Conservation (phyloP, 2,329 filamentous ascomycete genomes). For the Emericellopsis cladophorae region DNA sequence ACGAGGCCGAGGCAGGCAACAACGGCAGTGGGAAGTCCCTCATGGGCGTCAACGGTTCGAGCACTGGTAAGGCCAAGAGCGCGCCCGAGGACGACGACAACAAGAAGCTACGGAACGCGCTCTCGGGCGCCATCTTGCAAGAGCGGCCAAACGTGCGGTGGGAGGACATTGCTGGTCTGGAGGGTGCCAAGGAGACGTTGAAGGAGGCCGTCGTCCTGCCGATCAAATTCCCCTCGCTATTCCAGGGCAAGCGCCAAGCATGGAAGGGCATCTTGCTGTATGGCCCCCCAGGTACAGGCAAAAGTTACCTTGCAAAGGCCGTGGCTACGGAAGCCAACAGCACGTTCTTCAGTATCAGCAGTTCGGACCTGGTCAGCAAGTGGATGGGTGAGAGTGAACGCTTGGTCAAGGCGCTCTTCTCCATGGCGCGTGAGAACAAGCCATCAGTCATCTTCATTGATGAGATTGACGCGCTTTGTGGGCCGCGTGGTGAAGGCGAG, state of each 20-base stretch:
- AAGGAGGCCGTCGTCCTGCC: conserved; percentile 97
- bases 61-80: conserved; percentile 48
- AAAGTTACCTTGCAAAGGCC: conserved; percentile 93
- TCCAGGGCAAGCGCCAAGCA: conserved; percentile 89
- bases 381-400: conserved; percentile 99
- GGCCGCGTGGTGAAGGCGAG: conserved; percentile 85
- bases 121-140: conserved; percentile 83
- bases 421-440: conserved; percentile 95
- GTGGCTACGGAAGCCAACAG: conserved; percentile 98
- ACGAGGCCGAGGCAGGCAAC: conserved; percentile 61
- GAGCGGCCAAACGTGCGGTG: conserved; percentile 95
- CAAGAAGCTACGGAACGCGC: conserved; percentile 86
- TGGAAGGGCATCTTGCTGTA: conserved; percentile 98
- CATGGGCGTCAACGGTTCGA: conserved; percentile 60
- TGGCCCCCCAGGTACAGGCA: conserved; percentile 91
- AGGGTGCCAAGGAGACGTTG: conserved; percentile 87
- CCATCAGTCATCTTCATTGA: conserved; percentile 98
- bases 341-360: conserved; percentile 97
- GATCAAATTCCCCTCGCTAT: conserved; percentile 96
- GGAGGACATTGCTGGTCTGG: conserved; percentile 95
- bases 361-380: conserved; percentile 93
- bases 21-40: conserved; percentile 47
- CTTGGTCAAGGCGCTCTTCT: conserved; percentile 91
- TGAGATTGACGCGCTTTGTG: conserved; percentile 92
- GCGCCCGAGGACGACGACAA: conserved; percentile 74